Evolutionary conservation across 306 rosid species (phyloP).

Genomic region (Cicer arietinum): DNA sequence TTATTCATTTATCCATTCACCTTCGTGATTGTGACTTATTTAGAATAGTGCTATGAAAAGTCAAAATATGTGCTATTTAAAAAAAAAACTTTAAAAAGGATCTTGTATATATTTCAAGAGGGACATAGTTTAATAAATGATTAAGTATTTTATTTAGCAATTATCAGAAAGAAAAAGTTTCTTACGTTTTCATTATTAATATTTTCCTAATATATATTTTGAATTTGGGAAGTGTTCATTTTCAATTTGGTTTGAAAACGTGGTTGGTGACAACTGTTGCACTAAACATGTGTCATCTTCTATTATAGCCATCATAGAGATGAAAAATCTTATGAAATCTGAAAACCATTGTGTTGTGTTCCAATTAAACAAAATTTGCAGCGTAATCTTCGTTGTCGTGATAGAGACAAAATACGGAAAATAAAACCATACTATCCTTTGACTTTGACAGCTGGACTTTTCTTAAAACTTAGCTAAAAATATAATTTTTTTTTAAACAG

Average conservation of each 20-base stretch:
- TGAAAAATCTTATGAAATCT: not conserved
- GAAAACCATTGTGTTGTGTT: not conserved
- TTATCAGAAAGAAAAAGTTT: not conserved
- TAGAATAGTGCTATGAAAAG: too few species aligned
- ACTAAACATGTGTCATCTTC: not conserved
- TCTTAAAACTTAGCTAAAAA: not conserved
- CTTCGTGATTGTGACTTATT: too few species aligned
- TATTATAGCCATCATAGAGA: not conserved
- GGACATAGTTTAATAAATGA: too few species aligned
- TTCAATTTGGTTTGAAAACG: constrained; percentile 23
- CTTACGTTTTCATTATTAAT: not conserved
- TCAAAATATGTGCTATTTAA: too few species aligned
- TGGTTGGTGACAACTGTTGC: constrained; percentile 23
- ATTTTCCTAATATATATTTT: not conserved
- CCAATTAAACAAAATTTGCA: constrained; percentile 1
- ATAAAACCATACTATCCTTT: constrained; percentile 5
- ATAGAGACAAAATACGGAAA: not conserved
- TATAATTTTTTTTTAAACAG: too few species aligned
- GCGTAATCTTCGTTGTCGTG: constrained; percentile 7
- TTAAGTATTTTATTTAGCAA: not conserved
- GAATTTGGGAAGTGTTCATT: not conserved
- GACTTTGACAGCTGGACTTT: not conserved
- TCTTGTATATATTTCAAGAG: too few species aligned
- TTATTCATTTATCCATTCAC: too few species aligned
- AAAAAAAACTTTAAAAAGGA: too few species aligned